Evolutionary conservation across 805 yeast genomes (phyloP).

Genomic region (Blastobotrys chiropterorum): DNA sequence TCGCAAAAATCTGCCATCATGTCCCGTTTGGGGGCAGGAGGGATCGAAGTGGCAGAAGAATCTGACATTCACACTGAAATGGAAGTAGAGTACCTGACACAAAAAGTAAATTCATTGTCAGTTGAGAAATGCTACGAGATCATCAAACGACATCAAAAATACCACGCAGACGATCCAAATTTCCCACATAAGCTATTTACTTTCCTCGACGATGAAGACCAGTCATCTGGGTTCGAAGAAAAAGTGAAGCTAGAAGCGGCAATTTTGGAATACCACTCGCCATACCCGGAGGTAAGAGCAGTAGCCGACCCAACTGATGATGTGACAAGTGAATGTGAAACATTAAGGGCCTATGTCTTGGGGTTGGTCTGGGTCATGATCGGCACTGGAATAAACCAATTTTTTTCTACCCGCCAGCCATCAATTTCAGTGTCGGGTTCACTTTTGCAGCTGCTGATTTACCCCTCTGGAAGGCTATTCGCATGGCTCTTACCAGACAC

Average conservation of each 20-base stretch:
- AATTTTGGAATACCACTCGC: constrained; percentile 37
- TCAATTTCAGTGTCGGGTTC: constrained; percentile 39
- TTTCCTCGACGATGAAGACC: not conserved
- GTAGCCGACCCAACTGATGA: constrained; percentile 49
- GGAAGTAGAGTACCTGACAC: not conserved
- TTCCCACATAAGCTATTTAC: constrained; percentile 29
- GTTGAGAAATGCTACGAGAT: not conserved
- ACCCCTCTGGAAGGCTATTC: constrained; percentile 49
- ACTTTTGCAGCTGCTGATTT: constrained; percentile 40
- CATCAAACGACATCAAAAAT: constrained; percentile 8
- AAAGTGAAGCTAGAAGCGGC: constrained; percentile 36
- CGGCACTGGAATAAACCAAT: constrained; percentile 51
- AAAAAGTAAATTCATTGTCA: not conserved
- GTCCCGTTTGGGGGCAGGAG: not conserved
- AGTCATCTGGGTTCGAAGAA: not conserved
- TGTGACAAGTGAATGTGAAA: constrained; percentile 39
- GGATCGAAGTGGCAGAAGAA: not conserved
- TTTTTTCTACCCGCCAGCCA: constrained; percentile 52
- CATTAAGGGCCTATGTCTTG: constrained; percentile 42
- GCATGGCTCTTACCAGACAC: constrained; percentile 43
- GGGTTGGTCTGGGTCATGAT: constrained; percentile 40
- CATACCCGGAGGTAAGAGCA: constrained; percentile 54
- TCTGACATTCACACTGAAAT: not conserved
- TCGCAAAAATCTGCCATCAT: not conserved
- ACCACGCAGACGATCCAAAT: constrained; percentile 46